Base-by-base conservation (phyloP, 805 yeast genomes). In the Clavispora vitiphila region DNA sequence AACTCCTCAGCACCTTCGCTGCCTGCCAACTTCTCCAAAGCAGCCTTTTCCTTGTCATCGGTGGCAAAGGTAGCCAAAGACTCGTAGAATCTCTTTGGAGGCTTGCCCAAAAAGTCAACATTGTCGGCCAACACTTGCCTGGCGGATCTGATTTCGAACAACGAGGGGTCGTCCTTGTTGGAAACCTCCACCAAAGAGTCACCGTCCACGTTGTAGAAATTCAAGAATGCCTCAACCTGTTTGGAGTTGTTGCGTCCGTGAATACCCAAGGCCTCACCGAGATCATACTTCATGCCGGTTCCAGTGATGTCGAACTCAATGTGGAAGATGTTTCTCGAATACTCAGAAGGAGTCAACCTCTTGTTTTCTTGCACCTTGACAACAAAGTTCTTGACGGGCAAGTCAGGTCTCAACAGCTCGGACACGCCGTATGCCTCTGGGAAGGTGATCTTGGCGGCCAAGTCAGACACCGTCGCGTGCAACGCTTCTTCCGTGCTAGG, bases 261-360 rank as follows among this genome's bases (percentile, higher is more conserved):
- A 46, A 91, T 78, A 57, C 98, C 98, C 46, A 91, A 77, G 16
- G 98, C 96, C 72, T 91, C 98, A 61, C 98, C 98, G 58, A 91
- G 88, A 49, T 83, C 93, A 61, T 91, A 91, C 38, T 80, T 86
- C 59, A 91, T 72, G 20, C 95, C 96, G 27, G 97, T 89, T 40
- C 95, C 95, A 35, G 89, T 66, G 58, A 83, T 78, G 61, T 91
- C 98, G 53, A 91, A 88, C 68, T 91, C 98, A 53, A 91, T 84
- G 60, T 91, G 96, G 87, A 91, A 91, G 55, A 91, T 90, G 67
- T 91, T 86, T 71, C 98, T 86, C 48, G 86, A 87, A 65, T 91
- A 91, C 55, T 86, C 90, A 27, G 56, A 58, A 5, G 98, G 97
- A 15, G 98, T 91, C 48, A 91, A 83, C 56, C 98, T 80, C 69